A percentile compares a stretch with the other conserved stretches of the same genome.
Conservation (phyloP, 148 eudicot genomes). For the Rhododendron vialii region DNA sequence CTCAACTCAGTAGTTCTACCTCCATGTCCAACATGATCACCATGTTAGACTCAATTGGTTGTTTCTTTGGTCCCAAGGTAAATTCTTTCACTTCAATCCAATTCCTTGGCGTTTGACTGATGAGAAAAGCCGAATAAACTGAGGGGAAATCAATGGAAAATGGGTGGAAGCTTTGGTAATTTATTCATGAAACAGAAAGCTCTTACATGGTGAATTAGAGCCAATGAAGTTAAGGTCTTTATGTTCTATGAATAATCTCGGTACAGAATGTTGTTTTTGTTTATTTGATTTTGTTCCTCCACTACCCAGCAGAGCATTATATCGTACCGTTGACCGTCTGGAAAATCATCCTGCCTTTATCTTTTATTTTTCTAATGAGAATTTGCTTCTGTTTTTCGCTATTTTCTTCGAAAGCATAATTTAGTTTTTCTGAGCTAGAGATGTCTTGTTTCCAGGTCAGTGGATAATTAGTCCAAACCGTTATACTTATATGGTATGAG, state of each 20-base stretch:
- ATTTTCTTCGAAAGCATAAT: background rate
- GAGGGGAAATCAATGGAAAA: background rate
- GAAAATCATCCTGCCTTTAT: background rate
- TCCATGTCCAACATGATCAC: constrained; percentile 1
- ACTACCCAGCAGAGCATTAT: background rate
- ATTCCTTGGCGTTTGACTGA: background rate
- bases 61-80: constrained; percentile 48
- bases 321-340: background rate
- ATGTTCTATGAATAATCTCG: background rate
- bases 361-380: background rate
- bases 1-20: background rate
- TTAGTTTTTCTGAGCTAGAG: background rate
- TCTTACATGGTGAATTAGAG: background rate
- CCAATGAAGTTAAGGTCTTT: background rate
- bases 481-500: background rate
- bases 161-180: background rate
- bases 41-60: constrained; percentile 54
- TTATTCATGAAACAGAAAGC: background rate
- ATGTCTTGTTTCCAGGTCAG: background rate
- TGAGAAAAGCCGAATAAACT: background rate
- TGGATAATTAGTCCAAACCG: background rate
- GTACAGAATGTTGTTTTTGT: background rate
- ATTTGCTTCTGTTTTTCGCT: background rate
- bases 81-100: background rate
- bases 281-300: background rate